Percentiles rank a stretch among this genome's conserved stretches.
Conservation (phyloP, 345 rosid genomes). For the Gossypium australe region DNA sequence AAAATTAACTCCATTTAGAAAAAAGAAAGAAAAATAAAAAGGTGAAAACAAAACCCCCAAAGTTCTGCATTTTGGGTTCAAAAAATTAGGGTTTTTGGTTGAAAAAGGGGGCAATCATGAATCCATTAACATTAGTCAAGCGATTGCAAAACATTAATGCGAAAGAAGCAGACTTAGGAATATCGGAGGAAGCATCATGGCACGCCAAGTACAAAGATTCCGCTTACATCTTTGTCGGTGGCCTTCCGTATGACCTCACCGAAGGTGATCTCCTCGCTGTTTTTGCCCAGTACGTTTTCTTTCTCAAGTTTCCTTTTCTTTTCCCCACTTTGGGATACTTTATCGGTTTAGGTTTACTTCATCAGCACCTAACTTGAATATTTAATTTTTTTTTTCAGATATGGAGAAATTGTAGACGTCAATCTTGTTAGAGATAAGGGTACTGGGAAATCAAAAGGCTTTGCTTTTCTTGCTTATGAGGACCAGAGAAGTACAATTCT, state of each 20-base stretch:
- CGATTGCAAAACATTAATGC: conserved; percentile 68
- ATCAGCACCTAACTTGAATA: background rate
- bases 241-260: conserved; percentile 86
- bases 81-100: background rate
- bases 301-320: background rate
- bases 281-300: conserved; percentile 65
- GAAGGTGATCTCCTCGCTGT: conserved; percentile 97
- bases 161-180: conserved; percentile 71
- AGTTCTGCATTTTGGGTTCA: background rate
- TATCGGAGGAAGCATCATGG: conserved; percentile 90
- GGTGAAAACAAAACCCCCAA: background rate
- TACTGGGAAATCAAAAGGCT: conserved; percentile 90
- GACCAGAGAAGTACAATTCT: conserved; percentile 91
- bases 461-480: conserved; percentile 84
- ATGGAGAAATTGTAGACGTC: conserved; percentile 86
- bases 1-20: no score
- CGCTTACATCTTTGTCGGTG: conserved; percentile 74
- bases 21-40: background rate
- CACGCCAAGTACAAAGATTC: conserved; percentile 89
- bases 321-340: background rate
- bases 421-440: conserved; percentile 86
- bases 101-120: conserved; percentile 34
- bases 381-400: conserved; percentile 32
- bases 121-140: conserved; percentile 81
- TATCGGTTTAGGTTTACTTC: background rate